A percentile compares a stretch with the other conserved stretches of the same genome.
Conservation (phyloP, 2,329 filamentous ascomycete genomes). For the Neonectria ditissima region DNA sequence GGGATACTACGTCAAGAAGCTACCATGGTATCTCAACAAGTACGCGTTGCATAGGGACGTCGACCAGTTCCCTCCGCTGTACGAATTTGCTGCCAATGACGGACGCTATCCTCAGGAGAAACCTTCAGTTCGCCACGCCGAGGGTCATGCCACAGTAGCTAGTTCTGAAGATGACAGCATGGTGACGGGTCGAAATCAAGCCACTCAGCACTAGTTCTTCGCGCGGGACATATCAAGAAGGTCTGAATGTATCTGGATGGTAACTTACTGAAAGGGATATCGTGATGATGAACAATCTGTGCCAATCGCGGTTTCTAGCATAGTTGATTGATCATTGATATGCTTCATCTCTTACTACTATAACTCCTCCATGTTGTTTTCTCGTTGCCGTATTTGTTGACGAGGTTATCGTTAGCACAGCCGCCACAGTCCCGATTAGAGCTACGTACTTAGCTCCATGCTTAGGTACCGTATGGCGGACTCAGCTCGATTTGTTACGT, state of each 20-base stretch:
- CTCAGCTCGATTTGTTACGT: no score
- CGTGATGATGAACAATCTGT: not conserved
- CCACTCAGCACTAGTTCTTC: not conserved
- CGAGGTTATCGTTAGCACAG: no score
- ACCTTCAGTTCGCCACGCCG: not conserved
- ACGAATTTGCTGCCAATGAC: not conserved
- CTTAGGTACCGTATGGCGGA: no score
- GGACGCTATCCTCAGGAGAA: not conserved
- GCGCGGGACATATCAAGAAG: not conserved
- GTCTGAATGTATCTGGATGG: not conserved
- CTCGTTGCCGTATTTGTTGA: no score
- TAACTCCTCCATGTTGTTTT: no score
- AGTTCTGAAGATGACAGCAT: not conserved
- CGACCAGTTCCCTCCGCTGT: not conserved
- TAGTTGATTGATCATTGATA: no score
- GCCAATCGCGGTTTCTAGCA: no score
- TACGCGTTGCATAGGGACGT: not conserved
- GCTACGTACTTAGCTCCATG: no score
- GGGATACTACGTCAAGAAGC: conserved; percentile 51
- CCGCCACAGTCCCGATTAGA: no score
- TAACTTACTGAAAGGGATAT: not conserved
- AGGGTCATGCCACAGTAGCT: not conserved
- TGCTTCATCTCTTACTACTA: no score
- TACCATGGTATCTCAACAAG: not conserved
- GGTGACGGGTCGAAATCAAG: not conserved